Evolutionary conservation across 1,139 yeast genomes (phyloP), one percentile per base, ranked within the genome.

Genomic region (Blastobotrys persicus): DNA sequence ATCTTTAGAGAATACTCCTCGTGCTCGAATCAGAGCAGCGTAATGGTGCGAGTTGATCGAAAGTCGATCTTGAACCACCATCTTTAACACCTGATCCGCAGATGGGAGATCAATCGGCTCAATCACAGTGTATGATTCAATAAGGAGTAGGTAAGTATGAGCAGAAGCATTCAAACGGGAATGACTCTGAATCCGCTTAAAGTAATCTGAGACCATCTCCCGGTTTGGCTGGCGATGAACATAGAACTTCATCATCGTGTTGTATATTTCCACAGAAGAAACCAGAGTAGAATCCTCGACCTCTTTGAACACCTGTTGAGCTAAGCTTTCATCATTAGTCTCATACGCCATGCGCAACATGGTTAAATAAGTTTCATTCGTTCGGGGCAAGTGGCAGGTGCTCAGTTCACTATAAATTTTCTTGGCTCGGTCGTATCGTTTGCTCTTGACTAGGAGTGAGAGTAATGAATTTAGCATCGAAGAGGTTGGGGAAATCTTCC

Each of bases 331-430:
- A 34, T 68, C 66, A n/a, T 67, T 71, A n/a, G 68, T 66, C 2
- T 71, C 62, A 44, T 72, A 66, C 42, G 71, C 65, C 11, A 73
- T 72, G 42, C 65, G 61, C 46, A 73, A 68, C 65, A 72, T 65
- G n/a, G 72, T 67, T 14, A 74, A 74, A 51, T 68, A 72, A 1
- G 75, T 71, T 48, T 64, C 62, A 40, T 55, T 55, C 46, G 67
- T 57, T 11, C 60, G 61, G 13, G 53, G 48, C n/a, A 40, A 48
- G 9, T 9, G 9, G 28, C 9, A 6, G 28, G 28, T 9, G 3
- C 57, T 63, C 74, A 72, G 71, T 44, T 68, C 70, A 4, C 59
- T 50, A 44, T 66, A 66, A 33, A 64, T 46, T 6, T 45, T 44
- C 41, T 63, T 48, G 4, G 71, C 71, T 42, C 69, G 72, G 12